A percentile compares a stretch with the other conserved stretches of the same genome.
Conservation (phyloP, 2,329 filamentous ascomycete genomes). For the Furcasterigmium furcatum region DNA sequence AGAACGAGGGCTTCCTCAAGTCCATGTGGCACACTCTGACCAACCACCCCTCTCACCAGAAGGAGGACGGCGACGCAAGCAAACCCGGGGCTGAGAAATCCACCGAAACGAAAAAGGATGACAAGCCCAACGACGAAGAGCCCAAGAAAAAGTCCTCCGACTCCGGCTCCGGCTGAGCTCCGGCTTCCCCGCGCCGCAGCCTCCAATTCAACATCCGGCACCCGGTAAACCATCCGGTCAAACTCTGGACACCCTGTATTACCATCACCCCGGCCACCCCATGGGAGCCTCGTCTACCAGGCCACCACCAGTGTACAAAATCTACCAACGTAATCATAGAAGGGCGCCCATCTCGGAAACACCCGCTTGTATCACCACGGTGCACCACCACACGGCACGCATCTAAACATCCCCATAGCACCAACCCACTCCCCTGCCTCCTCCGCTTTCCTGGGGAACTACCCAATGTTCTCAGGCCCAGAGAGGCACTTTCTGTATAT, state of each 20-base stretch:
- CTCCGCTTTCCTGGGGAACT: slow-evolving; percentile 23
- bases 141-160: slow-evolving; percentile 25
- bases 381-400: too few species aligned
- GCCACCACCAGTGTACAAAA: slow-evolving; percentile 5
- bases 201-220: too few species aligned
- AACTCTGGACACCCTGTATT: too few species aligned
- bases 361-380: too few species aligned
- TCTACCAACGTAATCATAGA: slow-evolving; percentile 10
- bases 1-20: slow-evolving; percentile 87
- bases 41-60: slow-evolving; percentile 62
- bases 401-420: background rate
- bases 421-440: too few species aligned
- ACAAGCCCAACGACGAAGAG: slow-evolving; percentile 13
- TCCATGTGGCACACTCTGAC: slow-evolving; percentile 90
- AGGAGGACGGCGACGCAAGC: slow-evolving; percentile 21
- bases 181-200: too few species aligned
- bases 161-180: slow-evolving; percentile 24
- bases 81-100: slow-evolving; percentile 8
- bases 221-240: too few species aligned
- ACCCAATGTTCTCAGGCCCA: too few species aligned
- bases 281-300: slow-evolving; percentile 16
- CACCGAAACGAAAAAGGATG: slow-evolving; percentile 13
- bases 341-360: slow-evolving; percentile 25
- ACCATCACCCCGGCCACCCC: too few species aligned
- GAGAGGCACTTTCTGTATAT: too few species aligned